Percentiles rank a stretch among this genome's conserved stretches.
phyloP scores from a whole-genome alignment of 768 basidiomycete species.

The Inosperma sp. region DNA sequence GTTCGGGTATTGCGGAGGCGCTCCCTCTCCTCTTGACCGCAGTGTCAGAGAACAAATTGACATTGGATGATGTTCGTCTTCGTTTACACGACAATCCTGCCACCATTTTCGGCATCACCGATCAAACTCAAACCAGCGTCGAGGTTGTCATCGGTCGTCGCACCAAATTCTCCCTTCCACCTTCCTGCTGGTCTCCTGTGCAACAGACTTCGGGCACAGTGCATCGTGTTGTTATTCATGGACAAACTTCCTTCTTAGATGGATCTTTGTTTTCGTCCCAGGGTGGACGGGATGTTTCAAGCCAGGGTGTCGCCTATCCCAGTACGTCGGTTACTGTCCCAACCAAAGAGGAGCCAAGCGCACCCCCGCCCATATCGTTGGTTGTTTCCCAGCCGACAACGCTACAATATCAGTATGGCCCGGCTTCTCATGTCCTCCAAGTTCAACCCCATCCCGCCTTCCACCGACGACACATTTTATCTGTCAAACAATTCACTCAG shows the following conservation, averaged over 20 bases:
- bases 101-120: slow-evolving; percentile 85
- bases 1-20: slow-evolving; percentile 82
- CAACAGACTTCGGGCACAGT: slow-evolving; percentile 63
- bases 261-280: slow-evolving; percentile 60
- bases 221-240: slow-evolving; percentile 88
- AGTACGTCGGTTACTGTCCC: slow-evolving; percentile 19
- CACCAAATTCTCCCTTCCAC: slow-evolving; percentile 47
- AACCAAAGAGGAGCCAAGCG: slow-evolving; percentile 30
- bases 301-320: slow-evolving; percentile 39
- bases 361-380: slow-evolving; percentile 24
- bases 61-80: slow-evolving; percentile 75
- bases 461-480: slow-evolving; percentile 90
- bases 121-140: slow-evolving; percentile 80
- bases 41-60: slow-evolving; percentile 72
- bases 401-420: slow-evolving; percentile 26
- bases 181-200: slow-evolving; percentile 79
- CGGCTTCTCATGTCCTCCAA: slow-evolving; percentile 41
- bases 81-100: slow-evolving; percentile 90
- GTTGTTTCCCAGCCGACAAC: slow-evolving; percentile 20
- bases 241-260: slow-evolving; percentile 85
- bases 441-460: slow-evolving; percentile 76
- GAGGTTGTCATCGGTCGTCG: slow-evolving; percentile 88
- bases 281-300: slow-evolving; percentile 70
- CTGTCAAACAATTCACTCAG: slow-evolving; percentile 88
- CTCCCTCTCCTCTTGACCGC: slow-evolving; percentile 86